Evolutionary conservation across 1,284 basidiomycete species (phyloP), one percentile per base, ranked within the genome.

Genomic region (Fereydounia khargensis): DNA sequence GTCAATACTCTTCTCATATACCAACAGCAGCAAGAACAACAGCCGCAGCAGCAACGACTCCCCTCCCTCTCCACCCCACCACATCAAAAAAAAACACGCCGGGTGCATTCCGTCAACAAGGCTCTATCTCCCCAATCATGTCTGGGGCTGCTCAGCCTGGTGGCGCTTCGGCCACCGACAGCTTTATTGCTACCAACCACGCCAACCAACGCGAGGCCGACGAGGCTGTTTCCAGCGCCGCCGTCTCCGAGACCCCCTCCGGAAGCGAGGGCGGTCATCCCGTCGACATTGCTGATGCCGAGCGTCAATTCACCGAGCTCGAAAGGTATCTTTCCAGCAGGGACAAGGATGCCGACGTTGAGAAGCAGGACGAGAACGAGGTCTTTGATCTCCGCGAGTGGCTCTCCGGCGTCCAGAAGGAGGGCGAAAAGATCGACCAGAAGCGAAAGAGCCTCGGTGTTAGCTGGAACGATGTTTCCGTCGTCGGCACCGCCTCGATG

Each of bases 391-490:
- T 60, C 7, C 41, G 44, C 14, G 52, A 41, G 2, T 60, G 57
- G 57, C 47, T 60, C 13, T 28, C 40, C 10, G 57, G 57, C 9
- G 35, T 43, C 17, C 47, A 55, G 42, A 13, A 55, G 5, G 43
- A 60, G 42, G 44, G 38, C 7, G 42, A 60, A 11, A 22, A 41
- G 19, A 52, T 55, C 37, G 62, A 50, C 28, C 35, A 32, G 47
- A 49, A 56, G 27, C 49, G 59, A 24, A 66, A 66, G 45, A 50
- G 47, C 27, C 38, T 66, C 28, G 63, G 63, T n/a, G 63, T 66
- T 25, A 63, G 50, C 17, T 66, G 58, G 59, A 18, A 37, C 7
- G 53, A 63, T 34, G 23, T 66, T 0, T 20, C 38, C 13, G 63
- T 66, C 4, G 54, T 60, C 33, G 62, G 62, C 20, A 56, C 51